Percentiles rank a stretch among this genome's conserved stretches.
phyloP scores from a whole-genome alignment of 768 basidiomycete genomes.

The Rhizopogon roseolus region DNA sequence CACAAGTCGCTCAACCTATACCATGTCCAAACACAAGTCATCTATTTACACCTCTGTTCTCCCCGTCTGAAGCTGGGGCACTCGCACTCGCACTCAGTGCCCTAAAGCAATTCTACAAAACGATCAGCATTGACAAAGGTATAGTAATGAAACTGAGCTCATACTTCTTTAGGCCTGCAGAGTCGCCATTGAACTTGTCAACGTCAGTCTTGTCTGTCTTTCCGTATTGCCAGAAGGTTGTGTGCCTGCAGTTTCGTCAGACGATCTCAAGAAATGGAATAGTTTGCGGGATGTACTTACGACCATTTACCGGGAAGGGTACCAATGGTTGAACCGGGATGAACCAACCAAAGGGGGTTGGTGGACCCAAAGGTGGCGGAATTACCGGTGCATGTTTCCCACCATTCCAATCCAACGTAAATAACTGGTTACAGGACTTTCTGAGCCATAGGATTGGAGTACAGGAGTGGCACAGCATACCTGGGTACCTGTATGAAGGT shows the following conservation, averaged over 20 bases:
- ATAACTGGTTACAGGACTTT: constrained; percentile 17
- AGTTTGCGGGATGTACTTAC: constrained; percentile 7
- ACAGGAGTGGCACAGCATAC: neutral
- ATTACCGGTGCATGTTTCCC: constrained; percentile 34
- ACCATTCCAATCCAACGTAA: constrained; percentile 34
- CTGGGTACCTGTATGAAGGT: neutral
- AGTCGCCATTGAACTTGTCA: neutral
- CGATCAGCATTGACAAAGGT: neutral
- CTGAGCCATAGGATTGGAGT: neutral
- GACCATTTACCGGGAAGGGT: constrained; percentile 32
- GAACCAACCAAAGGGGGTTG: constrained; percentile 33
- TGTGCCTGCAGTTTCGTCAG: neutral
- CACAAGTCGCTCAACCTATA: too few species aligned
- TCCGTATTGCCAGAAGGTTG: constrained; percentile 1
- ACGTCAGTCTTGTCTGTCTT: neutral
- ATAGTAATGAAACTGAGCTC: neutral
- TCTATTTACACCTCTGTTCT: too few species aligned
- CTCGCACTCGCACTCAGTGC: neutral
- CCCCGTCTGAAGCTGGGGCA: too few species aligned
- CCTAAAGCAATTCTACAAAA: constrained; percentile 16
- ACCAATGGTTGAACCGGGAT: constrained; percentile 25
- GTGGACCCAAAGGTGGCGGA: constrained; percentile 27
- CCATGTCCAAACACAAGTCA: too few species aligned
- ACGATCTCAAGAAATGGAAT: neutral
- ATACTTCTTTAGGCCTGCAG: neutral